Evolutionary conservation across 2,329 filamentous ascomycete species (phyloP), one percentile per base, ranked within the genome.

Genomic region (Colletotrichum echinochloae): DNA sequence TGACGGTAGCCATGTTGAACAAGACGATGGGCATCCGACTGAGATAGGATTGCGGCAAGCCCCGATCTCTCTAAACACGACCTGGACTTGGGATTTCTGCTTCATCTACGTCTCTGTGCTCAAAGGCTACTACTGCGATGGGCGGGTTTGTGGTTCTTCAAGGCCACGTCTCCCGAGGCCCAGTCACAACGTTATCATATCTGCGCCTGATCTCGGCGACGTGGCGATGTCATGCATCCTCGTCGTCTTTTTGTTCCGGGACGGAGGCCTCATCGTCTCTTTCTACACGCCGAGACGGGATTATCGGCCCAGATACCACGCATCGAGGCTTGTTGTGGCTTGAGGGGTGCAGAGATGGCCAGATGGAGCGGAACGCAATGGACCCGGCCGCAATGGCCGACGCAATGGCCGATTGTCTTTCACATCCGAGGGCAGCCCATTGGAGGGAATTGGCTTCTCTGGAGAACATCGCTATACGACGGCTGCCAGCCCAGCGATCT

Each of bases 1-100:
- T 88, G 81, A 93, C 91, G 9, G 78, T 95, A 57, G 85, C 84
- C 23, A 92, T 92, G 91, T 83, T 95, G 65, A 94, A 95, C 76
- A 89, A 91, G 77, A 90, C 86, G 8, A 90, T 94, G 90, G 87
- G 88, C 1, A 77, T 93, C 51, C 92, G 90, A 76, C 78, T 91
- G 68, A 85, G 87, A 69, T 89, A 78, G 82, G 49, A 52, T 39
- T 54, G 23, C 9, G n/a, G 49, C 3, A 37, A 12, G 14, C 18
- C 14, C 23, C 48, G 23, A 6, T 46, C 37, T 12, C 18, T n/a
- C 5, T 33, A 48, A 28, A n/a, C 12, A 8, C 23, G 9, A n/a
- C 20, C 39, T 30, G 7, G 16, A 46, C 18, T 28, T 44, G 37
- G 16, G 37, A n/a, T 44, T 41, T n/a, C 37, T 16, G 11, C 55